Evolutionary conservation across 805 yeast species (phyloP), one percentile per base, ranked within the genome.

Genomic region (Clavispora santaluciae): DNA sequence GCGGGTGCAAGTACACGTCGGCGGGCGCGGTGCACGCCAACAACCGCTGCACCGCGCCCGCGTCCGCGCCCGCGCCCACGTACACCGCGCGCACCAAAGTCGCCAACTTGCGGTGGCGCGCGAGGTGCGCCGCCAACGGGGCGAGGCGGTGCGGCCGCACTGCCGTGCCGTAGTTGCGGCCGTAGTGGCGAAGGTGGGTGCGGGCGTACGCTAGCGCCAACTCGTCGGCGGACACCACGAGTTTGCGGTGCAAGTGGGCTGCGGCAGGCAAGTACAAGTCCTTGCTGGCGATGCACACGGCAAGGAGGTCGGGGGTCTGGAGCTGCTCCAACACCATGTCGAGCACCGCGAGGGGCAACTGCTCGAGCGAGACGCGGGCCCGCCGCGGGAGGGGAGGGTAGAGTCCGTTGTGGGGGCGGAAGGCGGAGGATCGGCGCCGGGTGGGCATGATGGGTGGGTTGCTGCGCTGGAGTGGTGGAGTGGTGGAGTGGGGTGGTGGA

Each of bases 201-300:
- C 28, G 36, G 12, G 50, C 51, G 22, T 48, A 45, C 5, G 22
- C 26, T 8, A 40, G 34, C 6, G 45, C 41, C 26, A 36, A 40
- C 17, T 8, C 13, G 17, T 53, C 52, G 13, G 38, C 48, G 7
- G 51, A 43, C 16, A 63, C 44, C 2, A 56, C 45, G 9, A 61
- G 48, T 22, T 47, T 51, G 12, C 44, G 41, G 44, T 61, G 60
- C 10, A 63, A 35, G 22, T 54, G 47, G 20, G 41, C 41, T 1
- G 51, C 52, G 1, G 66, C 63, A 2, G 61, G 64, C 13, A 56
- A 42, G 38, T 58, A 61, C n/a, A 59, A 49, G 35, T 44, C 38
- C 24, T 50, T 45, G 33, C 59, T 50, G 4, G 54, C 38, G 5
- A 51, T 23, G 23, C 61, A 54, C 6, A 59, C 33, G 18, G 41